Evolutionary conservation across 805 yeast species (phyloP).

Genomic region (Lipomyces yamadae): DNA sequence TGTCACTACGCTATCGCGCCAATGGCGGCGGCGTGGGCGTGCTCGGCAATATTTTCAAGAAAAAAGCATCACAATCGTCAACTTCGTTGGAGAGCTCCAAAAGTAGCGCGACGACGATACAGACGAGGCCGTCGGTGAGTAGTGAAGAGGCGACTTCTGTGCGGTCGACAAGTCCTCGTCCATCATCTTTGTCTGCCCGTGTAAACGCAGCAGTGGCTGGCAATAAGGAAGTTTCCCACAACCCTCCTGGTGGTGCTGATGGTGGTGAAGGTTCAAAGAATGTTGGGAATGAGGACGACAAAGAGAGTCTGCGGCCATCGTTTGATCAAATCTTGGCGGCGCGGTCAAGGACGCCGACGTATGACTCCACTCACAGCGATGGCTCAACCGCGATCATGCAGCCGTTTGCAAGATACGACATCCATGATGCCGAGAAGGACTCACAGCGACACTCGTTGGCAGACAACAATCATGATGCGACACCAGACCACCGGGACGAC

Average conservation of each 20-base stretch:
- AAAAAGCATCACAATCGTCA: constrained; percentile 13
- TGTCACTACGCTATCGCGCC: constrained; percentile 24
- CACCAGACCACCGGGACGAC: background rate
- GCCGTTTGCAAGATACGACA: constrained; percentile 25
- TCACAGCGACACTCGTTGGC: background rate
- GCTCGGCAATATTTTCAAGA: constrained; percentile 19
- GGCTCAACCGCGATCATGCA: constrained; percentile 34
- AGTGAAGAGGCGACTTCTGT: constrained; percentile 7
- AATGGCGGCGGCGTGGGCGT: constrained; percentile 4
- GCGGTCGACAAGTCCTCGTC: background rate
- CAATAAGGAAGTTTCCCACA: background rate
- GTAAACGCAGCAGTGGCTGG: background rate
- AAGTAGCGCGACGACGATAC: background rate
- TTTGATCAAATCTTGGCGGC: constrained; percentile 12
- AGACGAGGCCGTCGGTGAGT: constrained; percentile 6
- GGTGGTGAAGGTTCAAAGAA: too few relatives aligned
- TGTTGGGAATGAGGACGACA: background rate
- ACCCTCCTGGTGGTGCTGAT: too few relatives aligned
- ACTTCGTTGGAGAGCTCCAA: background rate
- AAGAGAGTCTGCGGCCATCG: constrained; percentile 3
- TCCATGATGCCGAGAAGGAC: constrained; percentile 15
- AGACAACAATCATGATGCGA: background rate
- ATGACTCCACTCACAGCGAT: constrained; percentile 23
- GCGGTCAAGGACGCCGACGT: constrained; percentile 19
- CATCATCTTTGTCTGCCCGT: background rate